Evolutionary conservation across 1,139 yeast species (phyloP).

Genomic region (Blastobotrys malaysiensis): DNA sequence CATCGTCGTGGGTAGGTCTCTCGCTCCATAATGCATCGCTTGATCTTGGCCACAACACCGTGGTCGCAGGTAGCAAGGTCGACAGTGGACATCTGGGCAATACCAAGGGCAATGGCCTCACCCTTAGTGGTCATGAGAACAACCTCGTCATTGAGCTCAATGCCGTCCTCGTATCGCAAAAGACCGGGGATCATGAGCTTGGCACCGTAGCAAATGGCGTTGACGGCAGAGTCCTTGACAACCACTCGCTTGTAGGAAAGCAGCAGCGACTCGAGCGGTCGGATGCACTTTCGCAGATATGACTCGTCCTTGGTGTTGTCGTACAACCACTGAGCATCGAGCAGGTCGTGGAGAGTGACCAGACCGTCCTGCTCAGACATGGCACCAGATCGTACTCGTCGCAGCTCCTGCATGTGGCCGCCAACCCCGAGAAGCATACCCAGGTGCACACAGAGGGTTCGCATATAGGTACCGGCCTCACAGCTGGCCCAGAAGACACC

Average conservation of each 20-base stretch:
- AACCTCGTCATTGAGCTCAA: constrained; percentile 95
- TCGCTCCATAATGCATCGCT: constrained; percentile 99
- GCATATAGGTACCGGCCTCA: constrained; percentile 99
- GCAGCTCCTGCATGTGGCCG: constrained; percentile 99
- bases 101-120: constrained; percentile 98
- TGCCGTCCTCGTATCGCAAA: constrained; percentile 95
- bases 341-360: constrained; percentile 93
- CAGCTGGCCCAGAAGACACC: constrained; percentile 99
- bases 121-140: constrained; percentile 98
- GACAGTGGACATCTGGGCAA: constrained; percentile 98
- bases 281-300: constrained; percentile 86
- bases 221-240: constrained; percentile 96
- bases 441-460: constrained; percentile 96
- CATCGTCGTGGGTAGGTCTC: constrained; percentile 99
- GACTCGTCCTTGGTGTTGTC: constrained; percentile 97
- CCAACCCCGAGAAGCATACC: constrained; percentile 99
- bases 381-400: constrained; percentile 99
- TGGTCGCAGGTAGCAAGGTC: constrained; percentile 96
- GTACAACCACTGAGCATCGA: constrained; percentile 97
- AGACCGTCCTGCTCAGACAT: constrained; percentile 82
- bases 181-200: constrained; percentile 98
- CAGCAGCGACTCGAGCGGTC: constrained; percentile 89
- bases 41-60: constrained; percentile 97
- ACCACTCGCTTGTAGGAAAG: constrained; percentile 96
- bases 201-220: constrained; percentile 98